Percentiles rank a stretch among this genome's conserved stretches.
Evolutionary conservation across 495 filamentous ascomycete species (phyloP).

Genomic region (Talaromyces ruber): DNA sequence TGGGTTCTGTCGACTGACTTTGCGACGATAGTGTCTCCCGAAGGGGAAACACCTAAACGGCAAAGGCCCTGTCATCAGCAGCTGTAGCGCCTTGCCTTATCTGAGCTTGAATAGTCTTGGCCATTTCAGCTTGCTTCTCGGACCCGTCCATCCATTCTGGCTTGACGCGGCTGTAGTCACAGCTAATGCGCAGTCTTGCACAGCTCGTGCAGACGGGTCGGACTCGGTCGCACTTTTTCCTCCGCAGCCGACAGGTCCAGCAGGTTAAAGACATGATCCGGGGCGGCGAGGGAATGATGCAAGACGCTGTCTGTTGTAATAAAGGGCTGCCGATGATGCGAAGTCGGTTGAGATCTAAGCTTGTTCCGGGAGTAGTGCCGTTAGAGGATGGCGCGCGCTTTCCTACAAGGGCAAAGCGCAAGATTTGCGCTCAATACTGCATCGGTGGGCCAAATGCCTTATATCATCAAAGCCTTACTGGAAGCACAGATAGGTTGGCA

Average conservation of each 20-base stretch:
- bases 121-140: not conserved
- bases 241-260: not conserved
- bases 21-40: not conserved
- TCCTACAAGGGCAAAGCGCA: not conserved
- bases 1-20: not conserved
- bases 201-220: not conserved
- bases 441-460: too few species aligned
- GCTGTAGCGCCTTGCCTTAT: not conserved
- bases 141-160: constrained; percentile 1
- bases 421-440: too few species aligned
- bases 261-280: not conserved
- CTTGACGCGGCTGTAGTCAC: not conserved
- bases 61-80: not conserved
- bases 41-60: not conserved
- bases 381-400: not conserved
- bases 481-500: too few species aligned
- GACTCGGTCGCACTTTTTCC: not conserved
- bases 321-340: too few species aligned
- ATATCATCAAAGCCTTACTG: too few species aligned
- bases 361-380: not conserved
- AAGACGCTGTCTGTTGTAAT: too few species aligned
- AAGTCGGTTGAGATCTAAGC: too few species aligned
- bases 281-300: not conserved
- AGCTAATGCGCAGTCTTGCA: not conserved
- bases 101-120: not conserved